Conservation (phyloP, 2,329 filamentous ascomycete species). For the Neonectria sp. region DNA sequence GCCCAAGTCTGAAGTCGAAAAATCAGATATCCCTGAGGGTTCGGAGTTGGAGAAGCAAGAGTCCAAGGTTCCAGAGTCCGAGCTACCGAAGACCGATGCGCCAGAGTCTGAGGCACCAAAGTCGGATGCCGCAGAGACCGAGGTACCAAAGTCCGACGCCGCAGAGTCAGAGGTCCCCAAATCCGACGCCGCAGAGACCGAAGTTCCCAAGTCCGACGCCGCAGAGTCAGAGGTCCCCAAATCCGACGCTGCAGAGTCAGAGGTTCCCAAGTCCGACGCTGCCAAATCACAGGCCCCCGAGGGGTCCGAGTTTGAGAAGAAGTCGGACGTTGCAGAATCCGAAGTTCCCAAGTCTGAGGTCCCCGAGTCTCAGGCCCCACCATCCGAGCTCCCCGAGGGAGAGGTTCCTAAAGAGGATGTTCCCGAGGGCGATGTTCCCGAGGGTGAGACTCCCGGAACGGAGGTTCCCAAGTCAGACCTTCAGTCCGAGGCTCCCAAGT, state of each 20-base stretch:
- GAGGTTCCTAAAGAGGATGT: constrained; percentile 33
- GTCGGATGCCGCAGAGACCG: background rate
- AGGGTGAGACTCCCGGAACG: constrained; percentile 18
- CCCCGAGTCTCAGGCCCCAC: constrained; percentile 13
- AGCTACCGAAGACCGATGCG: constrained; percentile 5
- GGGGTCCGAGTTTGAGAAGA: constrained; percentile 49
- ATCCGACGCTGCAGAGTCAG: background rate
- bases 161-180: background rate
- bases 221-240: background rate
- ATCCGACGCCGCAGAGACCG: background rate
- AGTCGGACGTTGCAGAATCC: constrained; percentile 14
- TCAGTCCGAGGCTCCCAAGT: background rate
- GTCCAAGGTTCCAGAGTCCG: background rate
- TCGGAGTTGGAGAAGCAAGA: background rate
- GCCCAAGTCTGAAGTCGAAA: constrained; percentile 18
- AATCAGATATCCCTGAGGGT: constrained; percentile 8
- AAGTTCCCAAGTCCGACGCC: background rate
- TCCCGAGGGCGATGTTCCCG: too few species aligned
- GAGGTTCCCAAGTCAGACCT: constrained; percentile 7
- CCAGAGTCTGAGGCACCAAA: constrained; percentile 4
- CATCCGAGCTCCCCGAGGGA: constrained; percentile 25
- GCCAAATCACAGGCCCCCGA: background rate
- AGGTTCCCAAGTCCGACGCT: background rate
- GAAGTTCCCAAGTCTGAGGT: constrained; percentile 13
- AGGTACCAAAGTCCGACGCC: background rate